Base-by-base conservation (phyloP, 2,329 filamentous ascomycete species). In the Reticulascus tulasneorum region DNA sequence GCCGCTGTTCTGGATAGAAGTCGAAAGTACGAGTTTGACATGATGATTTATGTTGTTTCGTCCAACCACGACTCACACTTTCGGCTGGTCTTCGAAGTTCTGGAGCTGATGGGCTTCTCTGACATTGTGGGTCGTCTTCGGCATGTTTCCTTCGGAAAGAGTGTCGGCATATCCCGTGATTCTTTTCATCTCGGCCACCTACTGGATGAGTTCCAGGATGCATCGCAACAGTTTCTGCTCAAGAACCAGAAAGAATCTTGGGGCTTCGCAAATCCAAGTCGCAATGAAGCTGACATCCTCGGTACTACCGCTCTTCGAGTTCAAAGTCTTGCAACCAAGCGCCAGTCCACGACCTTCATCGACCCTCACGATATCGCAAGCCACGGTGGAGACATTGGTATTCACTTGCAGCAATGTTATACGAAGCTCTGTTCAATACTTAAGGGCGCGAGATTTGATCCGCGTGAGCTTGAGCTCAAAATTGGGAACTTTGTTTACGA, bases 291-390 rank as follows among this genome's bases (percentile, higher is more conserved):
- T 12, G 81, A 86, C 56, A 76, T 66, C 2, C 64, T 86, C 4
- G 82, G 80, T 37, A 84, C 85, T 47, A 76, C 75, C 2, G 75
- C 80, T 20, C 79, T 86, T 54, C 83, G 86, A 75, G 80, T 85
- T 2, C 53, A 58, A 5, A 53, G 58, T 5, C 45, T 55, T 4
- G 42, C 43, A 2, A 55, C 55, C 26, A 56, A 50, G 35, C 19
- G 51, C 1, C 47, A 38, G 7, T 52, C 51, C 0, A 40, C 45
- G 0, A 58, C 57, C 18, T n/a, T 47, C 0, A 42, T 34, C 5
- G 53, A 55, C 12, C 10, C 45, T 0, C 49, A 49, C 34, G 71
- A 75, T 32, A 87, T 88, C 83, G 81, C 75, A 2, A 81, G 79
- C 4, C 85, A 85, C 44, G 81, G 86, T 55, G 81, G 81, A 17